A percentile compares a stretch with the other conserved stretches of the same genome.
phyloP scores from a whole-genome alignment of 495 filamentous ascomycete species.

The Aspergillus coremiiformis region DNA sequence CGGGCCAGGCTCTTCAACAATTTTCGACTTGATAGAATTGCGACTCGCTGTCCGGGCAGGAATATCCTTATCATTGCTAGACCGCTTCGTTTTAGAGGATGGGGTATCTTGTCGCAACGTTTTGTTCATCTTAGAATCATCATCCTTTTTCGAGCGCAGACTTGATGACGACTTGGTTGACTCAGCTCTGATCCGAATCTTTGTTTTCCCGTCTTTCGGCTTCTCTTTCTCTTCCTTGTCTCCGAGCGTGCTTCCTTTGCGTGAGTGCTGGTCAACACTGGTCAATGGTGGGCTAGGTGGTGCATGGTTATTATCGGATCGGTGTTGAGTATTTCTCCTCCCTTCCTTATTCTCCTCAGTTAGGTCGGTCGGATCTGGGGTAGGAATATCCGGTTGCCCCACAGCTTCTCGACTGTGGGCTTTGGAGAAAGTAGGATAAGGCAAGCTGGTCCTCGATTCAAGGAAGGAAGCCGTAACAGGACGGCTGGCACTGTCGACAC shows the following conservation, averaged over 20 bases:
- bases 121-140: constrained; percentile 34
- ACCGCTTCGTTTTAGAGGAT: constrained; percentile 31
- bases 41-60: constrained; percentile 29
- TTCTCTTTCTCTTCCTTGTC: constrained; percentile 40
- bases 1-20: constrained; percentile 24
- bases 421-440: constrained; percentile 85
- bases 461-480: constrained; percentile 38
- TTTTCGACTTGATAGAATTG: constrained; percentile 29
- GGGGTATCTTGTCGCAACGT: constrained; percentile 31
- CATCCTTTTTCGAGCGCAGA: constrained; percentile 33
- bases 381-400: constrained; percentile 60
- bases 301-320: constrained; percentile 29
- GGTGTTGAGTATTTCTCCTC: constrained; percentile 21
- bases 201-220: constrained; percentile 28
- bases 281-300: constrained; percentile 62
- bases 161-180: constrained; percentile 38
- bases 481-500: constrained; percentile 33
- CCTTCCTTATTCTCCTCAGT: constrained; percentile 42
- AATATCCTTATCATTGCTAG: constrained; percentile 25
- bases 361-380: constrained; percentile 73
- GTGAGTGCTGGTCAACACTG: constrained; percentile 42
- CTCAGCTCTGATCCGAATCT: constrained; percentile 36
- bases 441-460: constrained; percentile 53
- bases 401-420: constrained; percentile 80
- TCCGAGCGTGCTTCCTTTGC: constrained; percentile 36